These are phyloP conservation scores for Straminergon stramineum DNA, from an alignment of 225 moss, liverwort and hornwort species.

Conservation along the genomic window DNA sequence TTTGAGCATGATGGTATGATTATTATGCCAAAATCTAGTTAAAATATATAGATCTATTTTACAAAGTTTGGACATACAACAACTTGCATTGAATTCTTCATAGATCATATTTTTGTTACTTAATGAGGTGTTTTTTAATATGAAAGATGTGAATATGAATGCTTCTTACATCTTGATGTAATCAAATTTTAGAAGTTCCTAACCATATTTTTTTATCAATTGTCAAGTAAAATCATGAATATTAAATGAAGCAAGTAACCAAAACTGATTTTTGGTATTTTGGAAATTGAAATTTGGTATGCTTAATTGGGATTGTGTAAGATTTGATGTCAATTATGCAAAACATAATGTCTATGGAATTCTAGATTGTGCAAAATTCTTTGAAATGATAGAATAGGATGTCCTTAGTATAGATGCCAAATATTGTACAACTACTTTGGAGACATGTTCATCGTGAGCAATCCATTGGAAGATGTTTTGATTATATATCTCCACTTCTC, in stretches of 20 bases:
- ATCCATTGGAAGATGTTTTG: no score
- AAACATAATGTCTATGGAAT: neutral
- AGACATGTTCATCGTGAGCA: neutral
- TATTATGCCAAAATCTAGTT: neutral
- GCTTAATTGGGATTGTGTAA: neutral
- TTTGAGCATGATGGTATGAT: neutral
- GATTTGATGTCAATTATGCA: neutral
- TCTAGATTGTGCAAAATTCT: neutral
- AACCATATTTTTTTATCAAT: neutral
- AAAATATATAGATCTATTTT: neutral
- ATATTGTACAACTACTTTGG: neutral
- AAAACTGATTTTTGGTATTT: neutral
- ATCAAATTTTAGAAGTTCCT: neutral
- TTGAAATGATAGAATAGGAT: neutral
- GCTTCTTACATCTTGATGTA: no score
- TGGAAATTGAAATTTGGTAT: neutral
- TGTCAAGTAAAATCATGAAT: neutral
- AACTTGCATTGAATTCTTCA: no score
- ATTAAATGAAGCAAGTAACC: neutral
- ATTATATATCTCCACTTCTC: no score
- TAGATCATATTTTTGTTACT: no score
- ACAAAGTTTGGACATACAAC: fast-evolving
- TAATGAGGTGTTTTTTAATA: neutral
- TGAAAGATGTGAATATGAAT: neutral
- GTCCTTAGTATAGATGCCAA: fast-evolving